phyloP scores from a whole-genome alignment of 495 filamentous ascomycete genomes.

The Penicillium ochrochloron region DNA sequence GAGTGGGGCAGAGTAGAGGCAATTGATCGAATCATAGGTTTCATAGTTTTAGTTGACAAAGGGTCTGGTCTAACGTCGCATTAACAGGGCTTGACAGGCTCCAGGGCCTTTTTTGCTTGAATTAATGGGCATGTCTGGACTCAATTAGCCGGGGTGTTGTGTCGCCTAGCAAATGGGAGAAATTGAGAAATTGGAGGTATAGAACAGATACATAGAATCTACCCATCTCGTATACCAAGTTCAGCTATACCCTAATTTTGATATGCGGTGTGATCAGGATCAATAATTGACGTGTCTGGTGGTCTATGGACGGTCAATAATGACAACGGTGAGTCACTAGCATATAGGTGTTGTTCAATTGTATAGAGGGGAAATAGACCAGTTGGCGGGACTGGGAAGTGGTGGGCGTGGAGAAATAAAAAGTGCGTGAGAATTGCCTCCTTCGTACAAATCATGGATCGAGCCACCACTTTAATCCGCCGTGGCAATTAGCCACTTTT shows the following conservation, averaged over 20 bases:
- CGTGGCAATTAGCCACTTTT: slow-evolving; percentile 26
- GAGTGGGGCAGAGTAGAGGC: slow-evolving; percentile 9
- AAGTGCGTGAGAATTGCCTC: slow-evolving; percentile 18
- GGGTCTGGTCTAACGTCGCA: slow-evolving; percentile 10
- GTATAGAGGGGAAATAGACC: neutral
- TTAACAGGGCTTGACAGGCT: slow-evolving; percentile 8
- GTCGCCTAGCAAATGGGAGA: neutral
- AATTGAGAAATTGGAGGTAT: neutral
- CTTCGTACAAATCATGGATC: neutral
- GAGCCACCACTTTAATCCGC: neutral
- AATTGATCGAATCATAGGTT: slow-evolving; percentile 17
- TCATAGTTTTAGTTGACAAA: too few relatives aligned
- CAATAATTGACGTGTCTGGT: slow-evolving; percentile 20
- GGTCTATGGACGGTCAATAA: neutral
- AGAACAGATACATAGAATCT: neutral
- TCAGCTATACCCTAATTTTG: neutral
- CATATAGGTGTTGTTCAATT: neutral
- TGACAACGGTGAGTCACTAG: neutral
- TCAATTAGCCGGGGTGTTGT: neutral
- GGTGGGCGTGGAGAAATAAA: neutral
- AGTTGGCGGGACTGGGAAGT: neutral
- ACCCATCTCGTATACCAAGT: neutral
- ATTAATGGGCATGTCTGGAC: slow-evolving; percentile 3
- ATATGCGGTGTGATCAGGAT: slow-evolving; percentile 17
- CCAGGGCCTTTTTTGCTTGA: slow-evolving; percentile 11